A percentile compares a stretch with the other conserved stretches of the same genome.
These are phyloP conservation scores for Tricholoma sp. DNA, from an alignment of 768 basidiomycete species.

Conservation along the genomic window DNA sequence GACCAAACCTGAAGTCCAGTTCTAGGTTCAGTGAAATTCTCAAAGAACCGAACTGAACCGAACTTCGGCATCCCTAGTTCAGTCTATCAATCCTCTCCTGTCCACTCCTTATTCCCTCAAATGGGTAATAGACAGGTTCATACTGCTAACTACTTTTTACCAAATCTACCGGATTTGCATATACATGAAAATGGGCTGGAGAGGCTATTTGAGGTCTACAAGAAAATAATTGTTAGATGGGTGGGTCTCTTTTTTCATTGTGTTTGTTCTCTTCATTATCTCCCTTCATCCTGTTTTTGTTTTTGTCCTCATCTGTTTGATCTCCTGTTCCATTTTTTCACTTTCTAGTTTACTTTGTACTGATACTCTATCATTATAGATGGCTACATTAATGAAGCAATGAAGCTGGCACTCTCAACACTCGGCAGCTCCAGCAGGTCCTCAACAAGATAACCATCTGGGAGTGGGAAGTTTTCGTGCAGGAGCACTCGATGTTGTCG, in stretches of 20 bases:
- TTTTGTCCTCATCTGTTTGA: background rate
- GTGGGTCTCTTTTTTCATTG: too few relatives aligned
- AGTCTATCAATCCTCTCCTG: conserved; percentile 55
- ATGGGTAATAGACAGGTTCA: conserved; percentile 96
- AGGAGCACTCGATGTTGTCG: conserved; percentile 70
- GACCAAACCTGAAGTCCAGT: too few relatives aligned
- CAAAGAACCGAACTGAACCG: too few relatives aligned
- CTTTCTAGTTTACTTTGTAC: background rate
- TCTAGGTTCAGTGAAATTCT: too few relatives aligned
- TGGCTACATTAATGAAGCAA: conserved; percentile 96
- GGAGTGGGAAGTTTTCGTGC: conserved; percentile 89
- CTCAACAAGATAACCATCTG: conserved; percentile 84
- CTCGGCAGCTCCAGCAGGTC: conserved; percentile 75
- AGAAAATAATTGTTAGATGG: conserved; percentile 78
- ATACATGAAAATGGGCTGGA: conserved; percentile 98
- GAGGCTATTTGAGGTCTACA: conserved; percentile 91
- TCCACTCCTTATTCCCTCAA: conserved; percentile 88
- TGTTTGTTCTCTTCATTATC: conserved; percentile 1
- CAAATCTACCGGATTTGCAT: conserved; percentile 92
- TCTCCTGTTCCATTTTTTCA: background rate
- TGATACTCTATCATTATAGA: conserved; percentile 41
- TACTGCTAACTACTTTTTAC: conserved; percentile 97
- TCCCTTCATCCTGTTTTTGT: too few relatives aligned
- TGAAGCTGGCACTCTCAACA: conserved; percentile 79
- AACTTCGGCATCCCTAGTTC: too few relatives aligned